Conservation (phyloP, 768 basidiomycete genomes). For the Mycena maculata region DNA sequence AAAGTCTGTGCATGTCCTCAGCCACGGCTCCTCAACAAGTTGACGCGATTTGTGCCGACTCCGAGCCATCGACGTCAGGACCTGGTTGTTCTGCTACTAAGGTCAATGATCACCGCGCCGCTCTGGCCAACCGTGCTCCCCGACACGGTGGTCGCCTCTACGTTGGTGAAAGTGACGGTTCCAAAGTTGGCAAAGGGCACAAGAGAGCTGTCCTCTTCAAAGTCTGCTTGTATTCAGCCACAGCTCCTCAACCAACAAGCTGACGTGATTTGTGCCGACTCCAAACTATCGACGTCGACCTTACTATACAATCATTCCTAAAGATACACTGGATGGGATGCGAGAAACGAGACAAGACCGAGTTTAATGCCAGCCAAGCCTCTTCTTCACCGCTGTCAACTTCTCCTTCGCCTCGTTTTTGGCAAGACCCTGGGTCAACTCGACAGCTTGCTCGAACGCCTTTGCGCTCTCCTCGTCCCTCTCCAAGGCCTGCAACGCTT, state of each 20-base stretch:
- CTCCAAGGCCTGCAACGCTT: slow-evolving; percentile 32
- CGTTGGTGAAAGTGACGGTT: slow-evolving; percentile 49
- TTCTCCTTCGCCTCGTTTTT: slow-evolving; percentile 40
- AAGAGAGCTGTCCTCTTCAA: slow-evolving; percentile 38
- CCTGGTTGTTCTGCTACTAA: slow-evolving; percentile 45
- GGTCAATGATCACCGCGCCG: slow-evolving; percentile 46
- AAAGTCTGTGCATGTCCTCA: too few relatives aligned
- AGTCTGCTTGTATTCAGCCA: too few relatives aligned
- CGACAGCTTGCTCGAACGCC: slow-evolving; percentile 32
- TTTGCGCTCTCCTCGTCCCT: slow-evolving; percentile 28
- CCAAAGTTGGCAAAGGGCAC: slow-evolving; percentile 52
- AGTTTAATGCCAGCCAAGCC: slow-evolving; percentile 53
- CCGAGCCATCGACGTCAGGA: slow-evolving; percentile 47
- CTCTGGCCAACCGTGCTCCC: slow-evolving; percentile 37
- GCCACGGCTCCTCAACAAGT: too few relatives aligned
- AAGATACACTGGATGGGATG: slow-evolving; percentile 40
- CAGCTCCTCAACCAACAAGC: too few relatives aligned
- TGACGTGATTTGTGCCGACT: too few relatives aligned
- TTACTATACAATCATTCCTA: slow-evolving; percentile 10
- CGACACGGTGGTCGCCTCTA: slow-evolving; percentile 40
- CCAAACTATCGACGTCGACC: too few relatives aligned
- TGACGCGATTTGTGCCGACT: too few relatives aligned
- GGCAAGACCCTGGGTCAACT: slow-evolving; percentile 37
- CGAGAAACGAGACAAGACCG: slow-evolving; percentile 52
- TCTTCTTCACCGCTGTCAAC: slow-evolving; percentile 42